Evolutionary conservation across 805 yeast species (phyloP).

Genomic region (Maudiozyma turicensis): DNA sequence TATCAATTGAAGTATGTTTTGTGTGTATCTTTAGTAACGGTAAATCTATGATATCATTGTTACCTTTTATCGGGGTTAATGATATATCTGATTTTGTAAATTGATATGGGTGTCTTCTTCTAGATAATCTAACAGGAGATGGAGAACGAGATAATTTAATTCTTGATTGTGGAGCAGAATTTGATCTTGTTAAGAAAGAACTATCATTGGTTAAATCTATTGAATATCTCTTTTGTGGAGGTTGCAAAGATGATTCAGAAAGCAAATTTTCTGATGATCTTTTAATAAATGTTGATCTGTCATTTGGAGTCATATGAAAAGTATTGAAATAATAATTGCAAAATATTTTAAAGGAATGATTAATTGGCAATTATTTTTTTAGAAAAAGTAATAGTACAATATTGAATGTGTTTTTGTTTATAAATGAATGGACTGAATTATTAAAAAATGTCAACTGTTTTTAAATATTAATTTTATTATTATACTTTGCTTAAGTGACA

Average conservation of each 20-base stretch:
- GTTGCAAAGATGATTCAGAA: neutral
- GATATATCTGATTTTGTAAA: neutral
- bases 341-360: neutral
- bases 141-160: neutral
- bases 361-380: neutral
- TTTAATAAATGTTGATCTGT: conserved; percentile 1
- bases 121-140: conserved; percentile 1
- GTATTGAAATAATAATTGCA: neutral
- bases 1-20: conserved; percentile 1
- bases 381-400: too few species aligned
- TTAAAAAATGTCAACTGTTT: too few species aligned
- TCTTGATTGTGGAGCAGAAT: neutral
- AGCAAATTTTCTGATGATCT: conserved; percentile 4
- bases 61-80: neutral
- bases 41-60: neutral
- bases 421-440: too few species aligned
- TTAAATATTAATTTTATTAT: too few species aligned
- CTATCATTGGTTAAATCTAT: neutral
- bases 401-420: too few species aligned
- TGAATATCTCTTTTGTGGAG: conserved; percentile 1
- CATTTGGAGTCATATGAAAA: neutral
- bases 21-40: neutral
- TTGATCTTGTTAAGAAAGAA: neutral
- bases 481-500: too few species aligned
- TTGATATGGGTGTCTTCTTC: conserved; percentile 5